Base-by-base conservation (phyloP, 768 basidiomycete genomes). In the Pholiota conissans region DNA sequence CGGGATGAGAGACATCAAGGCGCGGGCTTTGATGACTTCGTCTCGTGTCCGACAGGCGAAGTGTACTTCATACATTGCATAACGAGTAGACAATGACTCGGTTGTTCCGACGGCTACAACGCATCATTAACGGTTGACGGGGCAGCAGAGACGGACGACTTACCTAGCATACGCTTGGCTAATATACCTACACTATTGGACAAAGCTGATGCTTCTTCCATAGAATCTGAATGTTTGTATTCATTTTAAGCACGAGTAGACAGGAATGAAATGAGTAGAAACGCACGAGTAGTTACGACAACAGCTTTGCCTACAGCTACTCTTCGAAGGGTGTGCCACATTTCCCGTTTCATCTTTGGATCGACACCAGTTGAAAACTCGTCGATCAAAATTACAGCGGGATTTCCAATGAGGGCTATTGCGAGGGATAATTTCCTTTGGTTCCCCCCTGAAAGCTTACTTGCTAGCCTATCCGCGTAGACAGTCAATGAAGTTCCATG, bases 281-380 rank as follows among this genome's bases (percentile, higher is more conserved):
- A 76, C 84, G 54, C 55, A 86, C 87, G 87, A 1, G 88, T 90
- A 0, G 87, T 89, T 52, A 90, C 84, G 30, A 89, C 76, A 7
- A 90, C 81, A 3, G 86, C 86, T 65, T 91, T 90, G 14, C 85
- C 88, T 2, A 77, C 73, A 0, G 86, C 80, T 4, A 89, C 85
- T 26, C 78, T 80, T 54, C 85, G 76, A 55, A 92, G 74, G 0
- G 87, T 90, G 14, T 74, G 73, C 91, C 91, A 92, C 86, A 92
- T 90, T 28, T 91, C 88, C 32, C 91, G 76, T 70, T 91, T 92
- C 78, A 86, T 91, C 69, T 85, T 90, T 6, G 90, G 87, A 66
- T 91, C 91, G 48, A 92, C 84, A 5, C 91, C 91, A 2, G 89
- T 90, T 5, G 88, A 90, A 68, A 90, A 92, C 65, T 92, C 90